phyloP scores from a whole-genome alignment of 2,329 filamentous ascomycete genomes.

The Ilyonectria mors-panacis region DNA sequence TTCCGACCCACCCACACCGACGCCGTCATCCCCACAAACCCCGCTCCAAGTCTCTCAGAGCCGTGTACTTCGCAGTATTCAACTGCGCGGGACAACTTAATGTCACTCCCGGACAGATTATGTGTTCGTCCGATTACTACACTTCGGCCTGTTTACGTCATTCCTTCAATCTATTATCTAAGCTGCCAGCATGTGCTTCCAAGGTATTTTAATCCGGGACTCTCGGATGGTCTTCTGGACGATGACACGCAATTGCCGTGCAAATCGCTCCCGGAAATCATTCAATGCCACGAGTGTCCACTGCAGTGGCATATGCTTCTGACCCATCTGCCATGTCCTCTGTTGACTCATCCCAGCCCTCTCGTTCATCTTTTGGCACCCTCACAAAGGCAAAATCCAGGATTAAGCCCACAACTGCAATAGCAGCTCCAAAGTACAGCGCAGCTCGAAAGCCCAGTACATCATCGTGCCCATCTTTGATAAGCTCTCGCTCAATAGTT shows the following conservation, averaged over 20 bases:
- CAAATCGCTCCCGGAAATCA: neutral
- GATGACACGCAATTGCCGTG: no score
- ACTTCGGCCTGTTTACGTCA: no score
- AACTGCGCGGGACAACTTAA: no score
- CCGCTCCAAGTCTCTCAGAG: no score
- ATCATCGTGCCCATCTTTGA: neutral
- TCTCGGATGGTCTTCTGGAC: constrained; percentile 1
- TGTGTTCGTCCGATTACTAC: no score
- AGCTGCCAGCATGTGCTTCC: neutral
- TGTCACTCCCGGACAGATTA: no score
- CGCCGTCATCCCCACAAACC: neutral
- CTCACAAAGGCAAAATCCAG: constrained; percentile 5
- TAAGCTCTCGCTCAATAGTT: constrained; percentile 51
- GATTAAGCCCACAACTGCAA: neutral
- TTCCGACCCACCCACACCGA: neutral
- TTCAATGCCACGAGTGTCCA: neutral
- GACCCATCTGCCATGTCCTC: neutral
- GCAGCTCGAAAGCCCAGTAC: constrained; percentile 1
- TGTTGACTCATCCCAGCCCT: constrained; percentile 3
- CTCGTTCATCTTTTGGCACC: constrained; percentile 5
- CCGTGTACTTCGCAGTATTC: no score
- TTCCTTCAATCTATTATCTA: no score
- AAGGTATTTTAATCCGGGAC: no score
- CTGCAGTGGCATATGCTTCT: neutral
- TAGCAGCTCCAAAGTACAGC: constrained; percentile 5